Conservation (phyloP, 1,139 yeast genomes). For the Geotrichum europaeum region DNA sequence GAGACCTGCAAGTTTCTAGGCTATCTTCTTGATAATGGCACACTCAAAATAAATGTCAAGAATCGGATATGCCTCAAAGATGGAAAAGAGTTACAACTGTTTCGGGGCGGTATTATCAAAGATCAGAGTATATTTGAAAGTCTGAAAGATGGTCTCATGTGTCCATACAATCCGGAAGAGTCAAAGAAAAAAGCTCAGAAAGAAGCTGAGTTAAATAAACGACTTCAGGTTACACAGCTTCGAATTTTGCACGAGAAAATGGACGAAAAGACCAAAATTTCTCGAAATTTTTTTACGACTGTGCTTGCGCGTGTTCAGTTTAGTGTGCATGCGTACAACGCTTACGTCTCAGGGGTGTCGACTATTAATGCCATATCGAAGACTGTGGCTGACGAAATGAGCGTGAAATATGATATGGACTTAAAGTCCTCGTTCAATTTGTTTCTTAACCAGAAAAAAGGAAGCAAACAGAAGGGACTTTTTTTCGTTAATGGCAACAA, state of each 20-base stretch:
- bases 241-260: not conserved
- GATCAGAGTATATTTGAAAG: not conserved
- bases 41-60: not conserved
- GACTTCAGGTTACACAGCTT: not conserved
- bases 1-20: not conserved
- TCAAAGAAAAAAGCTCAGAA: not conserved
- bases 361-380: not conserved
- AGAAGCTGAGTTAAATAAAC: not conserved
- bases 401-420: not conserved
- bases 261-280: not conserved
- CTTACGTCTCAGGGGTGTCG: not conserved
- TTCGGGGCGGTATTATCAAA: not conserved
- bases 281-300: not conserved
- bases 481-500: not conserved
- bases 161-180: not conserved
- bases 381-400: not conserved
- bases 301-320: not conserved
- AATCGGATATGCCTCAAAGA: not conserved
- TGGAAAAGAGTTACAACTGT: not conserved
- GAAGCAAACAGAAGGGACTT: not conserved
- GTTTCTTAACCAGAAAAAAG: not conserved
- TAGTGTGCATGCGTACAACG: not conserved
- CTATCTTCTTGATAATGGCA: not conserved
- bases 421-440: not conserved
- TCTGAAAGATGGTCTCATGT: not conserved